Evolutionary conservation across 2,329 filamentous ascomycete genomes (phyloP).

Genomic region (Cercospora berteroae): DNA sequence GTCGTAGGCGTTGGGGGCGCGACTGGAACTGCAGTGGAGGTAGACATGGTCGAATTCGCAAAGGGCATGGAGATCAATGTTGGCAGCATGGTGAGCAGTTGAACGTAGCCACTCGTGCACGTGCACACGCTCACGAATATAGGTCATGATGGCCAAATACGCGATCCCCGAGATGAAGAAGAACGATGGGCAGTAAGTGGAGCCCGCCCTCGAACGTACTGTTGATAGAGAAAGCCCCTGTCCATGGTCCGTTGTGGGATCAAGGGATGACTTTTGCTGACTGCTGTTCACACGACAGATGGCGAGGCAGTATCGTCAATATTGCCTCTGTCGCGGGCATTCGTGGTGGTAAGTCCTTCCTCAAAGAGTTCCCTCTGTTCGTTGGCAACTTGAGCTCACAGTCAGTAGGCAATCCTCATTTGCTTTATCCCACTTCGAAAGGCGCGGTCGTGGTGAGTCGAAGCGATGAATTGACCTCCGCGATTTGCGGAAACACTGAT

Average conservation of each 20-base stretch:
- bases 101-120: background rate
- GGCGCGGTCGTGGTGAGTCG: constrained; percentile 49
- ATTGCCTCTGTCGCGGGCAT: constrained; percentile 61
- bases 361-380: background rate
- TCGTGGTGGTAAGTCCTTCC: constrained; percentile 40
- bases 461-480: background rate
- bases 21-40: constrained; percentile 57
- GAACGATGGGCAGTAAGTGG: constrained; percentile 46
- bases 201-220: background rate
- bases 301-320: constrained; percentile 58
- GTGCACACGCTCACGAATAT: background rate
- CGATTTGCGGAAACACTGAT: background rate
- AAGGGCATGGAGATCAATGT: constrained; percentile 61
- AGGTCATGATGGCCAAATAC: constrained; percentile 59
- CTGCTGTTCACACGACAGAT: constrained; percentile 3
- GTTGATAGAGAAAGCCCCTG: background rate
- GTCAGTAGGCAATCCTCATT: constrained; percentile 47
- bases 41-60: constrained; percentile 60
- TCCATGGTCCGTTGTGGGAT: background rate
- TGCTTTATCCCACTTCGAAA: constrained; percentile 55
- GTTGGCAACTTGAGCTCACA: background rate
- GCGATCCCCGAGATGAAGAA: constrained; percentile 59
- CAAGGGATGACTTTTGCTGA: background rate
- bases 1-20: constrained; percentile 63
- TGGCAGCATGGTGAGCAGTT: constrained; percentile 54